phyloP scores from a whole-genome alignment of 176 grass and related monocot genomes.

The Carex parvula region DNA sequence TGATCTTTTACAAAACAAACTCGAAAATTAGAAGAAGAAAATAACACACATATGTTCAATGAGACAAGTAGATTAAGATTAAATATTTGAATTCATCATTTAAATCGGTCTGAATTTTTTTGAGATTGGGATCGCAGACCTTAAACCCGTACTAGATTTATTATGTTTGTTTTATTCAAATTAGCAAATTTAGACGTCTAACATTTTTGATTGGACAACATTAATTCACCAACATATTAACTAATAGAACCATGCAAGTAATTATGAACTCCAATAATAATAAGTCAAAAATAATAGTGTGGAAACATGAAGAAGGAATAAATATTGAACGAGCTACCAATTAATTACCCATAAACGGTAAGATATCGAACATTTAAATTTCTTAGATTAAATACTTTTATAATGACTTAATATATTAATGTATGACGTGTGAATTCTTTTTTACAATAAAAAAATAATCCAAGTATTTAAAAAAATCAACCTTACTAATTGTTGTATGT shows the following conservation, averaged over 20 bases:
- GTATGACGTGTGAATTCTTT: no score
- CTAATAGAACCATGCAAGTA: not conserved
- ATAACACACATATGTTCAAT: not conserved
- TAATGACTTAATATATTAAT: no score
- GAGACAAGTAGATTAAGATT: not conserved
- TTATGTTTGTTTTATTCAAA: not conserved
- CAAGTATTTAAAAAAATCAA: no score
- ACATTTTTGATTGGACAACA: no score
- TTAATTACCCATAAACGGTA: not conserved
- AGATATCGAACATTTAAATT: no score
- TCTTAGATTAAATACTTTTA: no score
- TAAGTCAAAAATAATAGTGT: not conserved
- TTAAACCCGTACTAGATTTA: not conserved
- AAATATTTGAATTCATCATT: not conserved
- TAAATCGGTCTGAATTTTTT: not conserved
- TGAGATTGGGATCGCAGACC: not conserved
- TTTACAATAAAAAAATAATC: no score
- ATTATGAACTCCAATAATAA: not conserved
- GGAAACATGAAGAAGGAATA: not conserved
- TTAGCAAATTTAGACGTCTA: not conserved
- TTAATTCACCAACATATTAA: not conserved
- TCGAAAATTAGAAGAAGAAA: not conserved
- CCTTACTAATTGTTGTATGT: no score
- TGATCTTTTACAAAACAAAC: not conserved
- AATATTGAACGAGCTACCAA: not conserved